Evolutionary conservation across 1,284 basidiomycete genomes (phyloP).

Genomic region (Pisolithus thermaeus): DNA sequence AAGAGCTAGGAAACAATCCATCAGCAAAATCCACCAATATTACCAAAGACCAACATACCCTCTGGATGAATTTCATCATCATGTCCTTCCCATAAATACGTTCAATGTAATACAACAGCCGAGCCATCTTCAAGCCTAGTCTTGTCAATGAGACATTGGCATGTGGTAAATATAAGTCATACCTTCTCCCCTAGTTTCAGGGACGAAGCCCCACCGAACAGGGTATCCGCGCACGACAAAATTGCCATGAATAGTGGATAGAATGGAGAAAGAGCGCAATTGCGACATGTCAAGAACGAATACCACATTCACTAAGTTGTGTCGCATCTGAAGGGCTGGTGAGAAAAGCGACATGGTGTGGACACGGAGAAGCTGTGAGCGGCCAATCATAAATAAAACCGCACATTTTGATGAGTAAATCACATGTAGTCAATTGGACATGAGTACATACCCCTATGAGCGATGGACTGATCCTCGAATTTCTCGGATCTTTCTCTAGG

Average conservation of each 20-base stretch:
- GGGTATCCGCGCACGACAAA: conserved; percentile 73
- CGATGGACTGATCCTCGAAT: conserved; percentile 45
- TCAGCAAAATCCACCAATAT: neutral
- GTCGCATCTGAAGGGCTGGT: conserved; percentile 53
- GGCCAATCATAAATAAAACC: conserved; percentile 1
- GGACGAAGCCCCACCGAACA: conserved; percentile 80
- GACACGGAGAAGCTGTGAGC: conserved; percentile 56
- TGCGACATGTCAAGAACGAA: conserved; percentile 75
- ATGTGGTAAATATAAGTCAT: conserved; percentile 14
- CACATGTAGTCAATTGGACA: neutral
- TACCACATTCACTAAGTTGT: conserved; percentile 80
- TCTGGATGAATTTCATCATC: conserved; percentile 56
- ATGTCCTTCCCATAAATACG: conserved; percentile 56
- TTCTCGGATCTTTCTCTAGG: conserved; percentile 76
- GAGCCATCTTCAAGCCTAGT: conserved; percentile 65
- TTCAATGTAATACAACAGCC: conserved; percentile 63
- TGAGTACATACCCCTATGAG: conserved; percentile 9
- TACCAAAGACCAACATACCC: conserved; percentile 34
- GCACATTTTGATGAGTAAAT: conserved; percentile 2
- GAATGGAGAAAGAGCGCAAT: conserved; percentile 51
- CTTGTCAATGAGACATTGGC: conserved; percentile 6
- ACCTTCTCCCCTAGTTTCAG: conserved; percentile 59
- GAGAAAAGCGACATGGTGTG: conserved; percentile 78
- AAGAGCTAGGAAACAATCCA: conserved; percentile 26
- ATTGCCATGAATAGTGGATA: conserved; percentile 56